Conservation (phyloP, 202 grass and related monocot species). For the Dendrocalamus latiflorus region DNA sequence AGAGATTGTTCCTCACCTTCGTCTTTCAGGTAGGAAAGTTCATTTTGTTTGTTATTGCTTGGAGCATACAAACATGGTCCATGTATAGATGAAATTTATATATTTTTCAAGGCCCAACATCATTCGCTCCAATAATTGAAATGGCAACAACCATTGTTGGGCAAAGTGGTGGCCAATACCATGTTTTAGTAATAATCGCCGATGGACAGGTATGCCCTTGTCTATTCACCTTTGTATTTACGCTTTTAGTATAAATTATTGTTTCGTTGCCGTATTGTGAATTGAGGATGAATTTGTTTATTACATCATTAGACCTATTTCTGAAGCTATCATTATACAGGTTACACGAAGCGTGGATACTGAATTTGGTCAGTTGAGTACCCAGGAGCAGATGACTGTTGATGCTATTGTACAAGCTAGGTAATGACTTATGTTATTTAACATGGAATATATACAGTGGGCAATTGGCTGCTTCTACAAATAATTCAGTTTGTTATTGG, state of each 20-base stretch:
- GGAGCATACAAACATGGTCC: not conserved
- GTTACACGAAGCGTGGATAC: constrained; percentile 91
- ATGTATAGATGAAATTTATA: constrained; percentile 12
- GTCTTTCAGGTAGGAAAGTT: constrained; percentile 64
- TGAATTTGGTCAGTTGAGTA: constrained; percentile 68
- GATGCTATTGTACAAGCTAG: constrained; percentile 83
- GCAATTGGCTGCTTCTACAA: not conserved
- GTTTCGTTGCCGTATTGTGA: not conserved
- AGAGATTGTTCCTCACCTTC: constrained; percentile 70
- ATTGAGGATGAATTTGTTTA: not conserved
- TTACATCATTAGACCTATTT: not conserved
- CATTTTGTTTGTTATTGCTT: constrained; percentile 12
- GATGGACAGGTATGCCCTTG: constrained; percentile 59
- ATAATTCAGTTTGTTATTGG: not conserved
- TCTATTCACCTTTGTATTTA: not conserved
- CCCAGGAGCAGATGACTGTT: constrained; percentile 78
- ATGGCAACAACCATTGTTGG: constrained; percentile 81
- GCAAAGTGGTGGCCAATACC: constrained; percentile 77
- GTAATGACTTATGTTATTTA: constrained; percentile 41
- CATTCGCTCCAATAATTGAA: constrained; percentile 83
- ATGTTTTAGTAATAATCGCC: constrained; percentile 85
- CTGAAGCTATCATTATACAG: constrained; percentile 42
- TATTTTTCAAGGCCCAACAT: constrained; percentile 66
- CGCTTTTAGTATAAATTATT: not conserved
- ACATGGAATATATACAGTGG: not conserved